Evolutionary conservation across 495 filamentous ascomycete species (phyloP).

Genomic region (Xanthoparmelia taractica): DNA sequence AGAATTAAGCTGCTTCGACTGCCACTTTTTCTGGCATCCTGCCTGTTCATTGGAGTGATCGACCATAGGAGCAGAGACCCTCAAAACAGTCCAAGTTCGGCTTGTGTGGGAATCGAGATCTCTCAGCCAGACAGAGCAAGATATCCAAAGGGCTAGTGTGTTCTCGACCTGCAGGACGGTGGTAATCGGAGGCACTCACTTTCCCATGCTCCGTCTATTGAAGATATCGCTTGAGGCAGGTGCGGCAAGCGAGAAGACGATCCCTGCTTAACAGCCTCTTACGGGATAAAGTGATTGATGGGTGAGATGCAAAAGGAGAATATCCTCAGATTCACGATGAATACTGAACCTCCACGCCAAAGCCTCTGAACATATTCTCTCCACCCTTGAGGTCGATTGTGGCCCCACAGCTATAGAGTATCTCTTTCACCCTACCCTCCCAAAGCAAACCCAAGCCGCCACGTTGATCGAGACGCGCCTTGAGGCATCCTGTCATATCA

Average conservation of each 20-base stretch:
- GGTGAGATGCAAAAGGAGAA: background rate
- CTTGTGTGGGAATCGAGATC: background rate
- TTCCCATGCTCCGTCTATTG: background rate
- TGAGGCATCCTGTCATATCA: constrained; percentile 76
- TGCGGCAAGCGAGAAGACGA: background rate
- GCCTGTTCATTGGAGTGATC: background rate
- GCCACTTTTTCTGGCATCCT: background rate
- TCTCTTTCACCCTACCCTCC: constrained; percentile 88
- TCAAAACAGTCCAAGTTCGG: background rate
- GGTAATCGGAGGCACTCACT: background rate
- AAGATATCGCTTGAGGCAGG: background rate
- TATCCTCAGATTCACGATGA: constrained; percentile 58
- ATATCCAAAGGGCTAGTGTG: background rate
- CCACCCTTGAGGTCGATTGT: constrained; percentile 65
- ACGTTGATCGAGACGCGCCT: constrained; percentile 78
- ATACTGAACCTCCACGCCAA: constrained; percentile 86
- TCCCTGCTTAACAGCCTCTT: background rate
- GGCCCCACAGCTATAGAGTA: constrained; percentile 83
- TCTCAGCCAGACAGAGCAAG: background rate
- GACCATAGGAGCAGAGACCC: background rate
- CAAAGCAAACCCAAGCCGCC: constrained; percentile 78
- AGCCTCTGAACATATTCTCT: constrained; percentile 59
- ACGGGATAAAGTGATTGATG: background rate
- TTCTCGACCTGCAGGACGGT: background rate
- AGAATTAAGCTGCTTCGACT: background rate